Evolutionary conservation across 352 stramenopile genomes (phyloP).

Genomic region (Globisporangium splendens): DNA sequence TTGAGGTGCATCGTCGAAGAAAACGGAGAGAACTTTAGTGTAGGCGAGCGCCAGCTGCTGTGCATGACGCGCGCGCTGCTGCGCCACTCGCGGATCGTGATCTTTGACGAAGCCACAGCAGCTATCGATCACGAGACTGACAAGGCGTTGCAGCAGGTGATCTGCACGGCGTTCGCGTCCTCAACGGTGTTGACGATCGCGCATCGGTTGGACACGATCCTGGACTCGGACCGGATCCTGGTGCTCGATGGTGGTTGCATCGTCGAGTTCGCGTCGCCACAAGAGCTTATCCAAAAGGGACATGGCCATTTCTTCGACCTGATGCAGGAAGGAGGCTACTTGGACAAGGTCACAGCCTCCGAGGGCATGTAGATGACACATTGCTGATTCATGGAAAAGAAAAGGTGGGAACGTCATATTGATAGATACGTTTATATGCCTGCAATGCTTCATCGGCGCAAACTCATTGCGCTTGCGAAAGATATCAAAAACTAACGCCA

Average conservation of each 20-base stretch:
- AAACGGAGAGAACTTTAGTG: slow-evolving; percentile 88
- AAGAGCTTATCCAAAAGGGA: slow-evolving; percentile 30
- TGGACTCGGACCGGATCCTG: slow-evolving; percentile 71
- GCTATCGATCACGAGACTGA: slow-evolving; percentile 84
- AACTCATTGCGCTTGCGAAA: too few species aligned
- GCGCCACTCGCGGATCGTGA: too few species aligned
- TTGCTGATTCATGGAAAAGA: too few species aligned
- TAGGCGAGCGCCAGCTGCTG: slow-evolving; percentile 91
- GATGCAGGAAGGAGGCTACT: slow-evolving; percentile 21
- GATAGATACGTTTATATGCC: too few species aligned
- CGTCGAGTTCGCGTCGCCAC: slow-evolving; percentile 69
- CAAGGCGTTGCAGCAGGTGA: slow-evolving; percentile 53
- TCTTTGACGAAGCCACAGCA: too few species aligned
- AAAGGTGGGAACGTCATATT: too few species aligned
- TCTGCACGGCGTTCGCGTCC: slow-evolving; percentile 79
- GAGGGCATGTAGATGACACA: too few species aligned
- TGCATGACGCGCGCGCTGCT: slow-evolving; percentile 65
- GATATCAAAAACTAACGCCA: too few species aligned
- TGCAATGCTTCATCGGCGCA: too few species aligned
- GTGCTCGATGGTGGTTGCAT: slow-evolving; percentile 76
- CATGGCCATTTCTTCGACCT: slow-evolving; percentile 25
- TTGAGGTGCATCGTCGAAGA: slow-evolving; percentile 78
- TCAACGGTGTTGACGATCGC: slow-evolving; percentile 96
- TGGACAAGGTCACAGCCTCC: slow-evolving; percentile 6
- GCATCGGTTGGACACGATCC: slow-evolving; percentile 96